Conservation (phyloP, 768 basidiomycete genomes). For the Suillus sp. region DNA sequence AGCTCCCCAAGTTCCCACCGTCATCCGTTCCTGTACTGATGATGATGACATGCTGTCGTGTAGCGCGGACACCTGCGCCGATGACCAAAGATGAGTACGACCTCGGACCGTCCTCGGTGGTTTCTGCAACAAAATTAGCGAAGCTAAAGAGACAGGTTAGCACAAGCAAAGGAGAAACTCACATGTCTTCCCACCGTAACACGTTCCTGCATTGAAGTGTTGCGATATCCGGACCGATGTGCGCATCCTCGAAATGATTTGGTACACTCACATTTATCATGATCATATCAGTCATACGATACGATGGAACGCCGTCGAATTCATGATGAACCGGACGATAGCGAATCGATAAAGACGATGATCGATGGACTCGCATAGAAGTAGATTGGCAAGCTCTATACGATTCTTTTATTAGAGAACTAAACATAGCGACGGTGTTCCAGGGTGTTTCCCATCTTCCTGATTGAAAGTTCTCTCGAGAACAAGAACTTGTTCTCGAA, state of each 20-base stretch:
- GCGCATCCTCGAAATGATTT: not conserved
- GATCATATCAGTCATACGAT: too few relatives aligned
- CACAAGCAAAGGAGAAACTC: slow-evolving; percentile 10
- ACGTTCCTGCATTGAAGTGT: slow-evolving; percentile 10
- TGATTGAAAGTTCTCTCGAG: not conserved
- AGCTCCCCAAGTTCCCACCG: not conserved
- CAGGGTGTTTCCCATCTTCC: not conserved
- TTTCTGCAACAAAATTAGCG: slow-evolving; percentile 11
- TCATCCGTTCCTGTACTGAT: not conserved
- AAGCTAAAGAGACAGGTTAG: not conserved
- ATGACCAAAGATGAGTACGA: not conserved
- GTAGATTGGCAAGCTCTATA: not conserved
- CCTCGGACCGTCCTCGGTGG: slow-evolving; percentile 1
- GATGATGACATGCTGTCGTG: not conserved
- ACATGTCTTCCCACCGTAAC: slow-evolving; percentile 10
- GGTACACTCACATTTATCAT: slow-evolving; percentile 1
- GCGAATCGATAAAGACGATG: slow-evolving; percentile 3
- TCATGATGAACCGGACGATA: not conserved
- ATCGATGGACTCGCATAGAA: not conserved
- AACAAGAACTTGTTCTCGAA: not conserved
- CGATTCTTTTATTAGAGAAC: slow-evolving; percentile 2
- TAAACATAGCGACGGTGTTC: not conserved
- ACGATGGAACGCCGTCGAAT: slow-evolving; percentile 3
- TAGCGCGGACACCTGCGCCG: not conserved
- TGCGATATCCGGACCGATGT: slow-evolving; percentile 9